Base-by-base conservation (phyloP, 108 stramenopile genomes). In the Cyclotella baltica region DNA sequence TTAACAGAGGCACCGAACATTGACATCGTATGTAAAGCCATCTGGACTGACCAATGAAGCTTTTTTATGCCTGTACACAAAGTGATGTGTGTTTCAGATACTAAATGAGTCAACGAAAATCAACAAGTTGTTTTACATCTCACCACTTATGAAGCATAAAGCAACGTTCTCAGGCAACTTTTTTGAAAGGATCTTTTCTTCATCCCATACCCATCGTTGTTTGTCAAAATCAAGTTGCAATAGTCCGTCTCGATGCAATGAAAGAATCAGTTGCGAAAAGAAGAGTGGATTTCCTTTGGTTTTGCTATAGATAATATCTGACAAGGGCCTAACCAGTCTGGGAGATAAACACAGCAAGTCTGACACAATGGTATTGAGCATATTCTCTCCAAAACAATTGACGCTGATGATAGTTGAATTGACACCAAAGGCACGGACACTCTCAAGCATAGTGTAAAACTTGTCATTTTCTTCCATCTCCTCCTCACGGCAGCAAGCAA, bases 171-270 rank as follows among this genome's bases (percentile, higher is more conserved):
- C 62, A n/a, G n/a, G 13, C 40, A 6, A 13, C 40, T 52, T 52
- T n/a, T n/a, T 23, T 67, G 59, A 15, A 67, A 16, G 15, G 5
- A 58, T 58, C 37, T 33, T 47, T 27, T 67, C 66, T 27, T 48
- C 31, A 8, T 75, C 57, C 79, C 79, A 80, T 13, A 31, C 38
- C 79, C 79, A 80, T 15, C 79, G 64, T 2, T 73, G 38, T 2
- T 35, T 56, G 8, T 13, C 19, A 15, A 72, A 35, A 31, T 51
- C 53, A 5, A 35, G 33, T 19, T 48, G 11, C 31, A 80, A 67
- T 8, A 64, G 10, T 5, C 37, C 37, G 38, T 64, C 40, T 23
- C 23, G 38, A 38, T 38, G 3, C 36, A 64, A n/a, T 4, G 63
- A 64, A 9, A 64, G 3, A 22, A 73, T 11, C 19, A 73, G 30